Evolutionary conservation across 2,329 filamentous ascomycete species (phyloP), one percentile per base, ranked within the genome.

Genomic region (Stagonosporopsis vannaccii): DNA sequence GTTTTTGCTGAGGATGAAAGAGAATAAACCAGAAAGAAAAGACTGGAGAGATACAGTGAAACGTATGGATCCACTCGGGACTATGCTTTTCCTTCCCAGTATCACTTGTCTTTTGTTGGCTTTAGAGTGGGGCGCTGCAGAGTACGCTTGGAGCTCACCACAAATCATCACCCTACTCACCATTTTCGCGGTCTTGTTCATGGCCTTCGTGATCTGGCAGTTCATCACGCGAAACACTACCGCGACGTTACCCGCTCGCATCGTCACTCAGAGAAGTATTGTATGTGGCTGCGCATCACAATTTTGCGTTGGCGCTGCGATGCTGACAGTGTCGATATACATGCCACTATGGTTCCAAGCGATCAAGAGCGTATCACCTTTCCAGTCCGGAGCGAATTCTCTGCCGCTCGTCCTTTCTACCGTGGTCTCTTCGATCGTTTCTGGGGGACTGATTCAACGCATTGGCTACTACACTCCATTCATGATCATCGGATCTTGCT

Each of bases 381-480:
- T 77, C 56, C 70, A 77, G 37, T 80, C 78, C 9, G 80, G 79
- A 7, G 78, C 81, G 55, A 73, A 74, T 57, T 78, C 77, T 42
- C 73, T 81, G 11, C 79, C 80, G 1, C 71, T 81, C 51, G 74
- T 81, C 17, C 71, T 82, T 5, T 72, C 72, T 12, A 70, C 79
- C 4, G 77, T 81, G 19, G 52, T 80, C 30, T 63, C 75, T 23
- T 77, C 77, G 20, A 71, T 81, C 33, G 33, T 77, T 22, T 70
- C 70, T 6, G 79, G 79, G 23, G 71, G 63, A n/a, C 42, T 75
- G 12, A 70, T 79, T 32, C 77, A 77, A 25, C 53, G 65, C 0
- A 52, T 79, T 6, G 80, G 80, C 22, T 81, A 81, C 66, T 81
- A 81, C 63, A 79, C 78, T 0, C 79, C 79, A 1, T 81, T 81